phyloP scores from a whole-genome alignment of 2,329 filamentous ascomycete species.

The Pyrenochaeta sp. region DNA sequence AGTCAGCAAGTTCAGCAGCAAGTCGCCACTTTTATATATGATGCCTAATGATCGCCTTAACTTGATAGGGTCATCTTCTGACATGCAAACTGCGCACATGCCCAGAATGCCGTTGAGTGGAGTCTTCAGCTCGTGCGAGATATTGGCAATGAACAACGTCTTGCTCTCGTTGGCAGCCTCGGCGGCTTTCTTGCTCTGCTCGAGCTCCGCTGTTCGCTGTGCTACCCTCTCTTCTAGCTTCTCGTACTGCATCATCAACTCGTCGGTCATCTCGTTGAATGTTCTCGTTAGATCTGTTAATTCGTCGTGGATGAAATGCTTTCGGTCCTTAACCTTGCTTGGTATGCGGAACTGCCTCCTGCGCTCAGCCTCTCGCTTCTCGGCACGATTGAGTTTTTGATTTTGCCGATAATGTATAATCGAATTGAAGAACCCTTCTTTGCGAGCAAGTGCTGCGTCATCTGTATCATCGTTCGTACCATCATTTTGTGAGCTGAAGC shows the following conservation, averaged over 20 bases:
- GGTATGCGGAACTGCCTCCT: slow-evolving; percentile 81
- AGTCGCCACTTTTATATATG: slow-evolving; percentile 86
- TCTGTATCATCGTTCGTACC: slow-evolving; percentile 57
- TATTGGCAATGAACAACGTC: slow-evolving; percentile 96
- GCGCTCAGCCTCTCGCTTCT: slow-evolving; percentile 49
- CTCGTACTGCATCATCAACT: slow-evolving; percentile 85
- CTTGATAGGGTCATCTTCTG: slow-evolving; percentile 79
- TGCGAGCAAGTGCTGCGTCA: slow-evolving; percentile 56
- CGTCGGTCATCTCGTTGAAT: slow-evolving; percentile 94
- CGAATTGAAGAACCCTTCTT: slow-evolving; percentile 55
- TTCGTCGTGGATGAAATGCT: slow-evolving; percentile 82
- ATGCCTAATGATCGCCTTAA: slow-evolving; percentile 86
- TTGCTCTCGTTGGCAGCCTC: slow-evolving; percentile 98
- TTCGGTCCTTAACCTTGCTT: slow-evolving; percentile 77
- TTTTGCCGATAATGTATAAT: slow-evolving; percentile 48
- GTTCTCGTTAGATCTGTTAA: slow-evolving; percentile 81
- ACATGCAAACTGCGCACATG: slow-evolving; percentile 93
- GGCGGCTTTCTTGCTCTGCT: slow-evolving; percentile 88
- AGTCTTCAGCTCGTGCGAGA: slow-evolving; percentile 86
- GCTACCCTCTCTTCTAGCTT: slow-evolving; percentile 84
- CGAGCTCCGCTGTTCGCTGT: slow-evolving; percentile 82
- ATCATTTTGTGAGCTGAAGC: slow-evolving; percentile 47
- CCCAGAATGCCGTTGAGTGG: slow-evolving; percentile 95
- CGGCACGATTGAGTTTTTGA: slow-evolving; percentile 44
- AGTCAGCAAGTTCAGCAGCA: slow-evolving; percentile 84